Base-by-base conservation (phyloP, 2,329 filamentous ascomycete genomes). In the Talaromyces sp. region DNA sequence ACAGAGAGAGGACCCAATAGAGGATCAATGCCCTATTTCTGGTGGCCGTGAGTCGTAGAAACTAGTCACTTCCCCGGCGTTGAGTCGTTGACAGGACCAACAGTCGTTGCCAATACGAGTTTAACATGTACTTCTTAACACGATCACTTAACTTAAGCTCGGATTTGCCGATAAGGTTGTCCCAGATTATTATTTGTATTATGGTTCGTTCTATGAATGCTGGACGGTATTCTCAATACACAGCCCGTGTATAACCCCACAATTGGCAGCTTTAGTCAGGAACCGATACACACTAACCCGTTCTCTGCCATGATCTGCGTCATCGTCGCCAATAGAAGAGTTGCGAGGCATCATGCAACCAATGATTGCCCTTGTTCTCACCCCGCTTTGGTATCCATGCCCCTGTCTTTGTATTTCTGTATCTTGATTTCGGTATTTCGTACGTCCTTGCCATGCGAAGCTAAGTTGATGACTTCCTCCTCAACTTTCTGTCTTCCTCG, bases 281-380 rank as follows among this genome's bases (percentile, higher is more conserved):
- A 55, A 55, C 53, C 7, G 11, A 53, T 36, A 7, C 52, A 25
- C 33, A 15, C 53, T 55, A 55, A 36, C 1, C 53, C n/a, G 13
- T 5, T 37, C 5, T n/a, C 8, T 22, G 40, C 40, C 28, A 55
- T 55, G 53, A 55, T 55, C 40, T 43, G 53, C 53, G 21, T 33
- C 11, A 9, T 22, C 40, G n/a, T 25, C 43, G 31, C 40, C 53
- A 36, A 43, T n/a, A n/a, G 17, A 17, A 22, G 36, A 31, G 21
- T 35, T 43, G 53, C 8, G 28, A 31, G 53, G 33, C 53, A 36
- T 4, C 3, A 10, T 10, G 1, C 15, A 46, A 40, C 53, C 53
- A 55, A 55, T 55, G 3, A 33, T n/a, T 1, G 8, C 9, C 17
- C 8, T 7, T 15, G 1, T 0, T 1, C 19, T 0, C 2, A 13